Base-by-base conservation (phyloP, 768 basidiomycete species). In the Gloeophyllum trabeum region DNA sequence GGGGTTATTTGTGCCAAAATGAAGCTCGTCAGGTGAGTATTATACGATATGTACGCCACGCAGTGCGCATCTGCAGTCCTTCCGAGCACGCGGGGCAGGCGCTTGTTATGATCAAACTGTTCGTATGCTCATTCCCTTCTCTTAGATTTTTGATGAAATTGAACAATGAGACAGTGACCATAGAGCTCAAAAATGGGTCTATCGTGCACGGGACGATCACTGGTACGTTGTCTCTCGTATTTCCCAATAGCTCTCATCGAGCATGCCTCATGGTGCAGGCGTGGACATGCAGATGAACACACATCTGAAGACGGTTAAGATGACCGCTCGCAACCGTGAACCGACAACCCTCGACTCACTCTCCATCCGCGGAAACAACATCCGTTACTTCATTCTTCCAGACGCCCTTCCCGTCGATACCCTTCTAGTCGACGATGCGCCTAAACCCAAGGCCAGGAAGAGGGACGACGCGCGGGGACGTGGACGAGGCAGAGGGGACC, bases 211-310 rank as follows among this genome's bases (percentile, higher is more conserved):
- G 94, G 7, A 99, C 94, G 19, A 96, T 98, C 61, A 96, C 91
- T 13, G 93, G 94, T 93, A 47, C 48, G n/a, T n/a, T n/a, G n/a
- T n/a, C n/a, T n/a, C n/a, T 41, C 23, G 24, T 36, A 39, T 19
- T 41, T 10, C 21, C 38, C 23, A 16, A 30, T n/a, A 18, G 3
- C 20, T 18, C 12, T 24, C 12, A 10, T 28, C 23, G 3, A n/a
- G n/a, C 19, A 35, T 16, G 20, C 16, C 40, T 47, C 24, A 52
- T 13, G 44, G 35, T 22, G 13, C 60, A 97, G 94, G 92, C 45
- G 96, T 99, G 40, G 94, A 99, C 64, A 92, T 94, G 75, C 91
- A 94, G 56, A 99, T 99, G 94, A 98, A 97, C 68, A 98, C 94
- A 2, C 86, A 97, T 53, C 72, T 99, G 41, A 99, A 99, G 70